Percentiles rank a stretch among this genome's conserved stretches.
phyloP scores from a whole-genome alignment of 257 asterid genomes.

The Solanum phureja region DNA sequence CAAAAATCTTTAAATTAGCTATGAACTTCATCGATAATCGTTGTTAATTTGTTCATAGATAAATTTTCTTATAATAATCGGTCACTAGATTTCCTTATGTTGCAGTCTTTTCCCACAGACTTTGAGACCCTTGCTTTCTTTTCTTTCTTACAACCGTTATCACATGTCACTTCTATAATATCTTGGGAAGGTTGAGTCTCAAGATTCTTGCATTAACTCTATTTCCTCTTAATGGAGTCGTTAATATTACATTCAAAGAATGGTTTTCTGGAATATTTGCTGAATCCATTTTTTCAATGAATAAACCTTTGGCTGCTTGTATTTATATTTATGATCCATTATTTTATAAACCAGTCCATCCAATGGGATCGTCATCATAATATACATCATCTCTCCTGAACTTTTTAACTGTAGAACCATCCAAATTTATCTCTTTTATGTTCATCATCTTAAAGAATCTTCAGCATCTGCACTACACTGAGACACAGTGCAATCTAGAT shows the following conservation, averaged over 20 bases:
- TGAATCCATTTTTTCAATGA: constrained; percentile 25
- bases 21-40: not conserved
- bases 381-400: constrained; percentile 40
- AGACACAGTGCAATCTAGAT: not conserved
- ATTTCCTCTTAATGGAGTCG: constrained; percentile 32
- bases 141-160: constrained; percentile 44
- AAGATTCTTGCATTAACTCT: constrained; percentile 21
- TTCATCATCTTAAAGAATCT: constrained; percentile 11
- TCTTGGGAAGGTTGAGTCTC: constrained; percentile 28
- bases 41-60: not conserved
- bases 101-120: constrained; percentile 41
- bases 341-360: constrained; percentile 21
- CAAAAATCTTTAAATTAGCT: not conserved
- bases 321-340: not conserved
- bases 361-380: constrained; percentile 37
- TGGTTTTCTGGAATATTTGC: constrained; percentile 22
- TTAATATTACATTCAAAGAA: constrained; percentile 29
- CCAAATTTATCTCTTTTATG: constrained; percentile 44
- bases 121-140: constrained; percentile 61
- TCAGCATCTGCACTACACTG: not conserved
- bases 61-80: too few species aligned
- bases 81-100: constrained; percentile 5
- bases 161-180: constrained; percentile 30
- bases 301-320: not conserved
- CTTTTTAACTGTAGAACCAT: constrained; percentile 51